Base-by-base conservation (phyloP, 2,329 filamentous ascomycete species). In the Thelonectria discophora region DNA sequence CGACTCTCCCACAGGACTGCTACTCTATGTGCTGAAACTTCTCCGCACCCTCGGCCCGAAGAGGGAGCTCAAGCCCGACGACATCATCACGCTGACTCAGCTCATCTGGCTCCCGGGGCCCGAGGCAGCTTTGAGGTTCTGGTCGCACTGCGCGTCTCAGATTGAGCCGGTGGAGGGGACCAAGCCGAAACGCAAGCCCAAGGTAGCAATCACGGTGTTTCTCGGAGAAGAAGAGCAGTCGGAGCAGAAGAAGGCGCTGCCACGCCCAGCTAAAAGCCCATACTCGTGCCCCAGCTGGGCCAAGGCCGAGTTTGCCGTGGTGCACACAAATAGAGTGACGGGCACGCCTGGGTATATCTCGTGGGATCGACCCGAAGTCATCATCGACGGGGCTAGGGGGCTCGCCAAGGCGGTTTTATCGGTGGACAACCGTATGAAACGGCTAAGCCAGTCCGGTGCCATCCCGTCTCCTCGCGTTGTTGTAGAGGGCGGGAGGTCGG, bases 101-200 rank as follows among this genome's bases (percentile, higher is more conserved):
- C 75, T 90, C 27, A 84, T 87, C 20, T 91, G 88, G 89, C 74
- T 91, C 1, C 88, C 88, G 0, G 88, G 88, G 0, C 87, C 87
- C 0, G 88, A 90, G 69, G 82, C 82, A 2, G 82, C 82, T 3
- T 74, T 89, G 66, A 78, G 87, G 24, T 89, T 83, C 58, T 86
- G 82, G 84, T 79, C 83, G 7, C 73, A 80, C 37, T 82, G 80
- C 40, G 73, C 75, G 15, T 73, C 74, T n/a, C 73, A 79, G 39
- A 64, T 69, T 8, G 76, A 78, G 45, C 69, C 69, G 1, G 55
- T 57, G 4, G 66, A 71, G 27, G 63, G 71, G 60, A 71, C 66
- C 32, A 64, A 62, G 30, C 30, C 58, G 6, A 51, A 58, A 2
- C 61, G 48, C 12, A 82, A 75, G 64, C 78, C 81, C 1, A 79